Conservation (phyloP, 116 monocot species). For the Trichopus zeylanicus region DNA sequence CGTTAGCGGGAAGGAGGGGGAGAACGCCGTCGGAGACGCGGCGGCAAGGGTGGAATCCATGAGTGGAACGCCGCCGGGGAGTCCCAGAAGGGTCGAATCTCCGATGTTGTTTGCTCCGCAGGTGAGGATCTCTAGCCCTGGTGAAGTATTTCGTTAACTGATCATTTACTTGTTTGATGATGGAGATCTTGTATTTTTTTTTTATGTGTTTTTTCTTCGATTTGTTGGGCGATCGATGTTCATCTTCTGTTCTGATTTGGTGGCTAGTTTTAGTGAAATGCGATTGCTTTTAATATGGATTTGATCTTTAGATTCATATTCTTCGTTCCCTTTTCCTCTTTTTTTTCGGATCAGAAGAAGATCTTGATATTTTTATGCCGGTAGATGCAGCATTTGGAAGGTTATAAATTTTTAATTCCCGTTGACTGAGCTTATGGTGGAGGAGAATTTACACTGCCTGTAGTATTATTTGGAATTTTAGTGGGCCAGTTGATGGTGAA, state of each 20-base stretch:
- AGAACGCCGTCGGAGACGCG: neutral
- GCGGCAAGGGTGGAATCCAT: constrained; percentile 12
- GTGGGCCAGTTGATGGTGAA: too few species aligned
- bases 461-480: too few species aligned
- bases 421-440: too few species aligned
- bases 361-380: too few species aligned
- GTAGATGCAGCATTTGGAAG: too few species aligned
- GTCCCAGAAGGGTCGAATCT: constrained; percentile 21
- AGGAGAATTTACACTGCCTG: too few species aligned
- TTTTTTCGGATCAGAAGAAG: too few species aligned
- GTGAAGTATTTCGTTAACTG: neutral
- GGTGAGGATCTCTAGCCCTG: constrained; percentile 1
- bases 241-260: neutral
- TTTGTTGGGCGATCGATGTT: neutral
- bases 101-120: constrained; percentile 31
- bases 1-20: constrained; percentile 26
- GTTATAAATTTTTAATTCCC: too few species aligned
- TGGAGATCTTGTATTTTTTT: neutral
- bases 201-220: neutral
- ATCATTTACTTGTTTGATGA: neutral
- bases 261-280: too few species aligned
- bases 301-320: too few species aligned
- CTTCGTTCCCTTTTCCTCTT: too few species aligned
- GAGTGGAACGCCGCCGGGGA: constrained; percentile 27
- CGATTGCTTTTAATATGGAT: too few species aligned